Base-by-base conservation (phyloP, 345 rosid species). In the Carallia brachiata region DNA sequence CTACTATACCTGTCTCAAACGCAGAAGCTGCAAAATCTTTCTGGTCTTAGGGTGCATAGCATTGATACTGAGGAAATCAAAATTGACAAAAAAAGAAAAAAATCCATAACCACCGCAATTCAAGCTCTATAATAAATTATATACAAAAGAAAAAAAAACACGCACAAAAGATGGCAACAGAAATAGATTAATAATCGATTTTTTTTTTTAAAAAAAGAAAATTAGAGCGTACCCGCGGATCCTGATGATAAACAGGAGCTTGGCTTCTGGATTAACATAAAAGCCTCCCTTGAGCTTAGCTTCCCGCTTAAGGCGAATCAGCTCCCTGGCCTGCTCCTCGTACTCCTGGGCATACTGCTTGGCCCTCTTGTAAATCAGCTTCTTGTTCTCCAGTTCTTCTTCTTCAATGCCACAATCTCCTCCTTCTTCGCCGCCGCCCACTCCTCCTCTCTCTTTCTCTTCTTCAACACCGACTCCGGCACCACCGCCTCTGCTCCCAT, bases 221-320 rank as follows among this genome's bases (percentile, higher is more conserved):
- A 2, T 39, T 73, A 23, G 17, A 19, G 13, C 59, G 61, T 79
- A 90, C 98, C 97, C 96, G 67, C 87, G 92, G 31, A 91, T 93
- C 52, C 98, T 86, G 70, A 91, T 61, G 61, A 91, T 88, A 65
- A 89, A 93, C 78, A 93, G 44, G 2, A 89, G 90, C 79, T 89
- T 93, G 13, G 97, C 91, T 76, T 94, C 97, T 19, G 98, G 97
- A 37, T 86, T 84, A 17, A 91, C 98, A 81, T 94, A 94, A 73
- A 91, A 94, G 2, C 93, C 95, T 6, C 98, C 97, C 63, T 91
- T 89, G 67, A 91, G 73, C 75, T 87, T 91, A 0, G 98, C 98
- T 79, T 89, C 94, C 0, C 97, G 84, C 80, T 91, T 93, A 88
- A 91, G 71, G 3, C 18, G 36, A 62, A 91, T 86, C 69, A 89